Conservation (phyloP, 78 protist genomes). For the Salpingoeca rosetta region DNA sequence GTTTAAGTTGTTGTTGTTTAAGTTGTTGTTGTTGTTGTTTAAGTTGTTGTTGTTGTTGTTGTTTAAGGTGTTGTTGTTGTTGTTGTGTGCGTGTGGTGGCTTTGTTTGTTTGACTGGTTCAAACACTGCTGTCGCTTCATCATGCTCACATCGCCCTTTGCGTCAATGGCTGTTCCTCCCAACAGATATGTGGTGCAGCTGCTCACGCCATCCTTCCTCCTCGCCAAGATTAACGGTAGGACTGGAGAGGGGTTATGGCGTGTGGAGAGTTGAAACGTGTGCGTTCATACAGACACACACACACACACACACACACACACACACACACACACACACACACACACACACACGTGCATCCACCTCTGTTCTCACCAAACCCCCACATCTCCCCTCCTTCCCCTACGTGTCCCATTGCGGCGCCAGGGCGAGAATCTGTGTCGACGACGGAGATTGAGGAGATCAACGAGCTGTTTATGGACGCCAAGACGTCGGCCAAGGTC, state of each 20-base stretch:
- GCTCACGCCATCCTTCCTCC: conserved; percentile 88
- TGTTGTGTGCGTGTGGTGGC: too few species aligned
- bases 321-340: not conserved
- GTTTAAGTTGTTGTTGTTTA: too few species aligned
- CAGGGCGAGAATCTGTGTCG: conserved; percentile 20
- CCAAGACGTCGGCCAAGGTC: conserved; percentile 86
- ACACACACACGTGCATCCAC: too few species aligned
- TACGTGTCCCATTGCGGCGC: too few species aligned
- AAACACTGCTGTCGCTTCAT: not conserved
- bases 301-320: not conserved
- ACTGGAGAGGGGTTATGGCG: not conserved
- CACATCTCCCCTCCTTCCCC: too few species aligned
- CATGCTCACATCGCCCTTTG: not conserved
- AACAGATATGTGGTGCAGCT: conserved; percentile 84
- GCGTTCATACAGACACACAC: too few species aligned
- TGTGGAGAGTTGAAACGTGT: not conserved
- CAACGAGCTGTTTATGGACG: conserved; percentile 85
- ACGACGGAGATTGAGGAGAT: conserved; percentile 76
- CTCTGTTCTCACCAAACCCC: too few species aligned
- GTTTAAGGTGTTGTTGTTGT: too few species aligned
- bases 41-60: too few species aligned
- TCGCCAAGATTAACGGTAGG: conserved; percentile 73
- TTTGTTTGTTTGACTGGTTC: not conserved
- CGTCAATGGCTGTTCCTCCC: not conserved
- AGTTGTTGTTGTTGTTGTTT: too few species aligned